phyloP scores from a whole-genome alignment of 169 alveolate species.

The Plasmodium inui region DNA sequence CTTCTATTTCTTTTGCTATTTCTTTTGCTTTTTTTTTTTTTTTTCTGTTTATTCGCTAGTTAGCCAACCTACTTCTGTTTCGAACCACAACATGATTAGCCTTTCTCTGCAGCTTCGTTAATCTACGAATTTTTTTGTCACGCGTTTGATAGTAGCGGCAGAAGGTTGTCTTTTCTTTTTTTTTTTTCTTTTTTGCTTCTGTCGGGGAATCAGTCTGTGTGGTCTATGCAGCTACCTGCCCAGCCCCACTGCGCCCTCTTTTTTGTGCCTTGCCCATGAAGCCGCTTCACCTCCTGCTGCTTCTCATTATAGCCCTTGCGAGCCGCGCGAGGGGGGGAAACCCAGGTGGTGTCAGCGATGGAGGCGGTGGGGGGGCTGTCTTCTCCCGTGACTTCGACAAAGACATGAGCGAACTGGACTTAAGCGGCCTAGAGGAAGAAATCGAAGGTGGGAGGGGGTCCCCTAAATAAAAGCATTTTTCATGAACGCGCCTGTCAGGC shows the following conservation, averaged over 20 bases:
- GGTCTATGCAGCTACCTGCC: background rate
- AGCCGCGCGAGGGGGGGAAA: background rate
- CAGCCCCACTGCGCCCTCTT: background rate
- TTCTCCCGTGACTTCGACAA: conserved; percentile 40
- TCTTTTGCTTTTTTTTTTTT: no score
- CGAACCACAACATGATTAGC: background rate
- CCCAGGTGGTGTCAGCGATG: background rate
- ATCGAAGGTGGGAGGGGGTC: conserved; percentile 11
- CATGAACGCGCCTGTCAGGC: background rate
- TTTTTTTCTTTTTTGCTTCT: conserved; percentile 5
- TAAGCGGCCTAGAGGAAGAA: conserved; percentile 54
- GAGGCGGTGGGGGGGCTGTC: background rate
- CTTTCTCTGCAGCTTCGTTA: background rate
- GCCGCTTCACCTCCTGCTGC: background rate
- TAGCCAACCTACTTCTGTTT: background rate
- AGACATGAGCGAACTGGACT: conserved; percentile 57
- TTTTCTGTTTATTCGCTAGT: background rate
- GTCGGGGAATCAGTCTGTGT: background rate
- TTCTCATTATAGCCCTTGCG: background rate
- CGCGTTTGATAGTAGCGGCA: background rate
- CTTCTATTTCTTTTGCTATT: background rate
- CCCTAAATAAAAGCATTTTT: no score
- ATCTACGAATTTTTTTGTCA: background rate
- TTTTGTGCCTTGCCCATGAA: conserved; percentile 22
- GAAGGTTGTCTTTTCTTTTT: background rate